Evolutionary conservation across 176 grass and related monocot genomes (phyloP).

Genomic region (Phragmites australis): DNA sequence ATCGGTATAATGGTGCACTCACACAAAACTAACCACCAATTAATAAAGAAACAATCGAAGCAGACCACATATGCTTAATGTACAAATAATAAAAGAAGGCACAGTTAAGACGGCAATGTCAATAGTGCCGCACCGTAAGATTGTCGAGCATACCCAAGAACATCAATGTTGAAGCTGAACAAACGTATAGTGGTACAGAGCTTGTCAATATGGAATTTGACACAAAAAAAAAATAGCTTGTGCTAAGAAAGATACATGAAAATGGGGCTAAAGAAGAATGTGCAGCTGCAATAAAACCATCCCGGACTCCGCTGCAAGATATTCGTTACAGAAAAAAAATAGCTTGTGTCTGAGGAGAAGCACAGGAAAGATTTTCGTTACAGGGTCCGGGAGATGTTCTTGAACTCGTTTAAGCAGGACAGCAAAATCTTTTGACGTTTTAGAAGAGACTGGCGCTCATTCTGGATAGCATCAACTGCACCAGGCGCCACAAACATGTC

Average conservation of each 20-base stretch:
- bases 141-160: not conserved
- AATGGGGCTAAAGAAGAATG: not conserved
- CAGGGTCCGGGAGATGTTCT: constrained; percentile 71
- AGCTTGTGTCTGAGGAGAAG: constrained; percentile 6
- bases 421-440: constrained; percentile 89
- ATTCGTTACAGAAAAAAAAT: constrained; percentile 54
- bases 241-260: not conserved
- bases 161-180: constrained; percentile 22
- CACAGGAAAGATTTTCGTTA: constrained; percentile 31
- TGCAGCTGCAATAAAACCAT: constrained; percentile 24
- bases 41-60: constrained; percentile 20
- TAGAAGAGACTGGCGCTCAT: constrained; percentile 70
- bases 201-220: constrained; percentile 54
- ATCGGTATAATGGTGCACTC: not conserved
- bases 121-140: not conserved
- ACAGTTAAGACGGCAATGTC: not conserved
- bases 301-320: not conserved
- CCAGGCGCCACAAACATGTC: constrained; percentile 89
- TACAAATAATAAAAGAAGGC: not conserved
- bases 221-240: constrained; percentile 14
- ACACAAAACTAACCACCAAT: constrained; percentile 16
- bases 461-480: constrained; percentile 71
- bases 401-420: constrained; percentile 90
- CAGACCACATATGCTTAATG: constrained; percentile 16
- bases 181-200: constrained; percentile 19